phyloP scores from a whole-genome alignment of 352 stramenopile species.

The Peronospora tabacina region DNA sequence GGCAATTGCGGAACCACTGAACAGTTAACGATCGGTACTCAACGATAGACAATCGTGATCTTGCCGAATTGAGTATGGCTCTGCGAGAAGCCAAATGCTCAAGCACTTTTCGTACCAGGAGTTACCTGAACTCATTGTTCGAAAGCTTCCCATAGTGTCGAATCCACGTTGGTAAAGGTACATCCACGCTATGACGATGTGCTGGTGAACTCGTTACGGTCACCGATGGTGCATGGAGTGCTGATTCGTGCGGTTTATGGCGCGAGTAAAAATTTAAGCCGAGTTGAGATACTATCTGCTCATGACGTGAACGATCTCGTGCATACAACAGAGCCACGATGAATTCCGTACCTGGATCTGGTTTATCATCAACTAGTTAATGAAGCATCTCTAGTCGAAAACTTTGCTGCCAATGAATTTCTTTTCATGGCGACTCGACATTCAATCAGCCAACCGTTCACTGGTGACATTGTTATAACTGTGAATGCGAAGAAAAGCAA shows the following conservation, averaged over 20 bases:
- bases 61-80: slow-evolving; percentile 36
- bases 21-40: slow-evolving; percentile 32
- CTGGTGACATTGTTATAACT: slow-evolving; percentile 56
- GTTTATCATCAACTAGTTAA: slow-evolving; percentile 46
- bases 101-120: slow-evolving; percentile 59
- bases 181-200: slow-evolving; percentile 55
- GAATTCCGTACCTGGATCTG: slow-evolving; percentile 58
- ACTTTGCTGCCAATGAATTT: slow-evolving; percentile 35
- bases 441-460: slow-evolving; percentile 13
- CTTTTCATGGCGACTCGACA: slow-evolving; percentile 34
- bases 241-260: slow-evolving; percentile 33
- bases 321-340: slow-evolving; percentile 29
- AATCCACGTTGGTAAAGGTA: slow-evolving; percentile 39
- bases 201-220: slow-evolving; percentile 52
- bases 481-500: slow-evolving; percentile 43
- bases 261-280: slow-evolving; percentile 7
- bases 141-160: slow-evolving; percentile 32
- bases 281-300: slow-evolving; percentile 39
- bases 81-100: slow-evolving; percentile 44
- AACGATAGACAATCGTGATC: slow-evolving; percentile 44
- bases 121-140: slow-evolving; percentile 46
- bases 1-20: slow-evolving; percentile 39
- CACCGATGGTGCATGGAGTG: slow-evolving; percentile 47
- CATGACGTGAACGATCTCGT: slow-evolving; percentile 52
- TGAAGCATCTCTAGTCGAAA: slow-evolving; percentile 24